Conservation (phyloP, 805 yeast genomes). For the Nakazawaea peltata region DNA sequence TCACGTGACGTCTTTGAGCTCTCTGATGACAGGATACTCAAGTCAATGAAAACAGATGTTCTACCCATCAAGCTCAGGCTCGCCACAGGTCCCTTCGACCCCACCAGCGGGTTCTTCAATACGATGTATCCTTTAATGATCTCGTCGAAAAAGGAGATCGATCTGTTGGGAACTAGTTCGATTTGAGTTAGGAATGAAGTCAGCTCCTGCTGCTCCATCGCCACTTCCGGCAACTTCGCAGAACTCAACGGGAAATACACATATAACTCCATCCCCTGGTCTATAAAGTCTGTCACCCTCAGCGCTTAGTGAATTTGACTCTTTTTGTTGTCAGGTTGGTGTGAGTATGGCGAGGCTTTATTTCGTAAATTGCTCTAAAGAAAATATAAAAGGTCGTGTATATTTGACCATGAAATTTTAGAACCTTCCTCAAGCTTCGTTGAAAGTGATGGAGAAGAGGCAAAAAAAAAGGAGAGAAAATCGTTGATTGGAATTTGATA, state of each 20-base stretch:
- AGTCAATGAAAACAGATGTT: conserved; percentile 4
- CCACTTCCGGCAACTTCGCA: background rate
- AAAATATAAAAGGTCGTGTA: no score
- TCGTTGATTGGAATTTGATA: no score
- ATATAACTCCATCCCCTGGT: conserved; percentile 6
- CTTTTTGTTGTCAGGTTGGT: no score
- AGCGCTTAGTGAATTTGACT: no score
- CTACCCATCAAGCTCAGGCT: conserved; percentile 1
- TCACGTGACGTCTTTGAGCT: conserved; percentile 1
- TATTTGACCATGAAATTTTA: no score
- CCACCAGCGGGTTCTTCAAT: background rate
- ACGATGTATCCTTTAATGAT: conserved; percentile 4
- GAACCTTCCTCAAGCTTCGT: no score
- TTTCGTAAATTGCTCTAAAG: no score
- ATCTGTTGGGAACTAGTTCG: conserved; percentile 3
- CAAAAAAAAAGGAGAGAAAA: no score
- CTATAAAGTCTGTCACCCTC: no score
- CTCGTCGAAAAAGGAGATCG: conserved; percentile 9
- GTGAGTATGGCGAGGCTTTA: no score
- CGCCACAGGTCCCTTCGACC: background rate
- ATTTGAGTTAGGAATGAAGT: background rate
- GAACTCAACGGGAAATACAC: conserved; percentile 7
- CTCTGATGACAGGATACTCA: conserved; percentile 7
- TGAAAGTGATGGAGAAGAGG: no score
- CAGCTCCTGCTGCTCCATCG: background rate